Evolutionary conservation across 1,284 basidiomycete species (phyloP), one percentile per base, ranked within the genome.

Genomic region (Ceratobasidium sp.): DNA sequence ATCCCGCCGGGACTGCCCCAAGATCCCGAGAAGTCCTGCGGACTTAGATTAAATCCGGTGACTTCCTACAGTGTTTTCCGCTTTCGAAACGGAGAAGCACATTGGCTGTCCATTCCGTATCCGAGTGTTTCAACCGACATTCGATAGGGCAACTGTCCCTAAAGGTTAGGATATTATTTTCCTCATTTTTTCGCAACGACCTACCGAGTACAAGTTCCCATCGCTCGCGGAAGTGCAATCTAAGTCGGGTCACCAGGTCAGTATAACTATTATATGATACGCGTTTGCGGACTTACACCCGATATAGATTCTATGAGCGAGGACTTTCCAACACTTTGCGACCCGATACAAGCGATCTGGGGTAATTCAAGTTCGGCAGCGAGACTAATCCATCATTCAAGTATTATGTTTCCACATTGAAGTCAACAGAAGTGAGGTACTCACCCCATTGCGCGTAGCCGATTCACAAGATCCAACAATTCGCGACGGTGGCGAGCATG

Each of bases 251-350:
- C 32, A n/a, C 7, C 13, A n/a, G 19, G 17, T 64, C 13, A 49
- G 22, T n/a, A 19, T 22, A 7, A n/a, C 56, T 15, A 66, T 13
- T 43, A 22, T 2, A 37, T 66, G 44, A 46, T 64, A 40, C n/a
- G 17, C 7, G 22, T 5, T 34, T 43, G 9, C 1, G 34, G 40
- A 40, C 78, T 25, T 37, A 79, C 78, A 25, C 81, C 80, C 0
- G 81, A 81, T 9, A 80, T 80, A 9, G 80, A 80, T 32, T 82
- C 80, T 25, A 82, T 81, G 1, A 90, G 80, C 0, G 89, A 90
- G 54, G 88, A 89, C 79, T 90, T 90, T 0, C 89, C 89, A 15
- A 89, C 89, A 88, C 78, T 77, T 19, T 90, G 89, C n/a, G 86
- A 85, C 7, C 89, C 89, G 46, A 90, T 88, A 3, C 90, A 89